These are phyloP conservation scores for Phlegmacium glaucopus DNA, from an alignment of 768 basidiomycete species.

Conservation along the genomic window DNA sequence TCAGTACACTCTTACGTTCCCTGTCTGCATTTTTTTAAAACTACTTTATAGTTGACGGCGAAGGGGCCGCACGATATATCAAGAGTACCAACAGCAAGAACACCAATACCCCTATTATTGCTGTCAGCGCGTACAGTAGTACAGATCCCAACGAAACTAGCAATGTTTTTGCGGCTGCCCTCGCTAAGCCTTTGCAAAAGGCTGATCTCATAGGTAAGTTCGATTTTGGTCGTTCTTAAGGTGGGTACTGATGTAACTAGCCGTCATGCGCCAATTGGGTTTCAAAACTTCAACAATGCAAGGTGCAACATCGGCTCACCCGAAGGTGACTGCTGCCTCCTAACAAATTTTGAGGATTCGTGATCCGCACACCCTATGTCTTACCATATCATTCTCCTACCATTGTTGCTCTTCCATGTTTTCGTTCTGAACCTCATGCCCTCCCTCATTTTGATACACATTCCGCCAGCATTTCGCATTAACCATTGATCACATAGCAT, in stretches of 20 bases:
- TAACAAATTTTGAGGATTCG: slow-evolving; percentile 30
- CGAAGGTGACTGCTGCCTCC: slow-evolving; percentile 52
- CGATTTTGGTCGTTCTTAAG: not conserved
- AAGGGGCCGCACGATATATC: slow-evolving; percentile 95
- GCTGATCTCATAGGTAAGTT: slow-evolving; percentile 66
- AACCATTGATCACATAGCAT: slow-evolving; percentile 19
- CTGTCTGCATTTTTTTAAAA: slow-evolving; percentile 3
- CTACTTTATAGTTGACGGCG: slow-evolving; percentile 72
- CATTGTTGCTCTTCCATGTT: slow-evolving; percentile 14
- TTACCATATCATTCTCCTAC: slow-evolving; percentile 7
- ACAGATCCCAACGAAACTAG: slow-evolving; percentile 60
- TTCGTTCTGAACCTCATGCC: slow-evolving; percentile 30
- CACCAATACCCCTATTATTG: slow-evolving; percentile 86
- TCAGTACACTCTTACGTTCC: slow-evolving; percentile 38
- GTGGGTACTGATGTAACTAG: slow-evolving; percentile 19
- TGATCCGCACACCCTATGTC: slow-evolving; percentile 14
- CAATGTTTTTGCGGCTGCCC: slow-evolving; percentile 74
- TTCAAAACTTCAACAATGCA: slow-evolving; percentile 83
- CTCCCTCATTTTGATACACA: slow-evolving; percentile 34
- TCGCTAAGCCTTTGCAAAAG: slow-evolving; percentile 89
- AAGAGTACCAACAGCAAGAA: slow-evolving; percentile 97
- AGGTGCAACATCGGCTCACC: slow-evolving; percentile 41
- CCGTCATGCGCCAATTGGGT: slow-evolving; percentile 80
- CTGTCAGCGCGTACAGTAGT: slow-evolving; percentile 85
- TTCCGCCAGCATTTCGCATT: slow-evolving; percentile 28